phyloP scores from a whole-genome alignment of 805 yeast genomes.

The Lipomyces yamanashiensis region DNA sequence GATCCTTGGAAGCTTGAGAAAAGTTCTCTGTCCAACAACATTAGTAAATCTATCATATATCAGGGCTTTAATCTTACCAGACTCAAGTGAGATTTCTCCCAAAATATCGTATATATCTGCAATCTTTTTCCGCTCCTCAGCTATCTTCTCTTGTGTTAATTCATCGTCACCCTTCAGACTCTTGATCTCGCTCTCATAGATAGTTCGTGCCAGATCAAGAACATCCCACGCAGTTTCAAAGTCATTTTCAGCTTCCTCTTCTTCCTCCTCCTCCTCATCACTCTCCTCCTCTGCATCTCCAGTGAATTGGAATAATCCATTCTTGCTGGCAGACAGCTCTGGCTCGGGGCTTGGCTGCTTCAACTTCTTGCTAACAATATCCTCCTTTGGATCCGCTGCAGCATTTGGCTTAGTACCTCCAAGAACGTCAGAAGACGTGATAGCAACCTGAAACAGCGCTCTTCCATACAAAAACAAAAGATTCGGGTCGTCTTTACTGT shows the following conservation, averaged over 20 bases:
- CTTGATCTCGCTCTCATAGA: conserved; percentile 57
- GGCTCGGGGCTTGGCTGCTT: conserved; percentile 39
- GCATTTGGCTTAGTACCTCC: conserved; percentile 53
- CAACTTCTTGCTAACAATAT: conserved; percentile 35
- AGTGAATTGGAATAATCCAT: conserved; percentile 33
- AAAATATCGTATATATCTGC: conserved; percentile 77
- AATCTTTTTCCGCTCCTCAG: conserved; percentile 55
- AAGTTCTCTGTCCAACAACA: conserved; percentile 62
- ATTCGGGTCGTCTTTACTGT: conserved; percentile 73
- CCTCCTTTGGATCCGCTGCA: conserved; percentile 20
- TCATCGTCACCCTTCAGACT: conserved; percentile 28
- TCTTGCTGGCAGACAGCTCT: conserved; percentile 38
- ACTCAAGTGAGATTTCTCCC: conserved; percentile 89
- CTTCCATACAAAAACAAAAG: conserved; percentile 76
- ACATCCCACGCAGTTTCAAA: conserved; percentile 87
- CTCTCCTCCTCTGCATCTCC: conserved; percentile 42
- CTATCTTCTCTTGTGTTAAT: conserved; percentile 41
- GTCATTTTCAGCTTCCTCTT: conserved; percentile 55
- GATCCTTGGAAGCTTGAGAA: conserved; percentile 73
- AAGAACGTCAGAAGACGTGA: conserved; percentile 72
- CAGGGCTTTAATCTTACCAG: conserved; percentile 44
- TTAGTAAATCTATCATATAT: neutral
- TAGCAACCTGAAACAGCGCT: conserved; percentile 77
- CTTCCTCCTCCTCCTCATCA: conserved; percentile 46
- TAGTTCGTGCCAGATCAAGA: conserved; percentile 75